phyloP scores from a whole-genome alignment of 257 asterid species.

The Lycium barbarum region DNA sequence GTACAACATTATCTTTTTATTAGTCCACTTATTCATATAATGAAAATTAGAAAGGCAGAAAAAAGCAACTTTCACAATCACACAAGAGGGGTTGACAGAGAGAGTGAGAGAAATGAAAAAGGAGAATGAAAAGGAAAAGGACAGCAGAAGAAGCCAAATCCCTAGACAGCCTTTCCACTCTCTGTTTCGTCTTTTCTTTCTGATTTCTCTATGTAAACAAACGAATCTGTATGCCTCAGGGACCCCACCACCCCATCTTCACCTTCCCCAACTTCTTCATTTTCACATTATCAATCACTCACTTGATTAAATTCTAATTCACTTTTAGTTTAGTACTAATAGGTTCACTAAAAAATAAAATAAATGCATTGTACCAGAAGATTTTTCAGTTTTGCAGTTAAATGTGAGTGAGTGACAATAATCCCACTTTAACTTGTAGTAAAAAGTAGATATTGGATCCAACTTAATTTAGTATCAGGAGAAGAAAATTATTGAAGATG shows the following conservation, averaged over 20 bases:
- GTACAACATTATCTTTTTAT: neutral
- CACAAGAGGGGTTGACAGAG: neutral
- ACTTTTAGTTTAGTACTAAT: too few relatives aligned
- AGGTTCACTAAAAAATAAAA: too few relatives aligned
- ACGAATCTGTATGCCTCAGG: neutral
- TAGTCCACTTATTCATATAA: neutral
- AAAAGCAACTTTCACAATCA: neutral
- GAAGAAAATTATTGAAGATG: too few relatives aligned
- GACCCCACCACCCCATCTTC: neutral
- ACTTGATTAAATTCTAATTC: too few relatives aligned
- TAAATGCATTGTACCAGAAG: too few relatives aligned
- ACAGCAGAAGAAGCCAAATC: constrained; percentile 45
- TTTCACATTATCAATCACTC: neutral
- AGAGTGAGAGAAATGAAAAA: neutral
- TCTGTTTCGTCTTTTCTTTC: neutral
- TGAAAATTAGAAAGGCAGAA: neutral
- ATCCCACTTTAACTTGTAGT: too few relatives aligned
- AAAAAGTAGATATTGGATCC: too few relatives aligned
- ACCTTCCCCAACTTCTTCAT: neutral
- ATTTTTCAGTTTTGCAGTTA: too few relatives aligned
- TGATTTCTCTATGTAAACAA: neutral
- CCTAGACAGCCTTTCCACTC: constrained; percentile 33
- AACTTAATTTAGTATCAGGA: too few relatives aligned
- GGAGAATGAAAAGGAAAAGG: constrained; percentile 43
- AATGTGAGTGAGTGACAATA: too few relatives aligned